Percentiles rank a stretch among this genome's conserved stretches.
phyloP scores from a whole-genome alignment of 352 stramenopile species.

The Globisporangium cederbergense region DNA sequence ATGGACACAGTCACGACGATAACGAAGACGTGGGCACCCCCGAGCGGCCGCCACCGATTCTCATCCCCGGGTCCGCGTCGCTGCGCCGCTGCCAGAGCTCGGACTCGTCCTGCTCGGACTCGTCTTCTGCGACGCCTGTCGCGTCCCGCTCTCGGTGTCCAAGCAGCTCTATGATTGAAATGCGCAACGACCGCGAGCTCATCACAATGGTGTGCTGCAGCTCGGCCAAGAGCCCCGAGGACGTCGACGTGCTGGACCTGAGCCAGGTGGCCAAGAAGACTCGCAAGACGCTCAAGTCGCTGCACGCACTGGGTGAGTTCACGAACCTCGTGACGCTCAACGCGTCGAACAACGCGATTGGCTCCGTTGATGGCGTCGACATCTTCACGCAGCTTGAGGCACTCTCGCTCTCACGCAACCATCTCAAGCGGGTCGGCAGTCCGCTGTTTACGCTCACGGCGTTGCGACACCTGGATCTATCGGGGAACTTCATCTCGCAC shows the following conservation, averaged over 20 bases:
- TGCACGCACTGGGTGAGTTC: constrained; percentile 46
- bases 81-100: constrained; percentile 7
- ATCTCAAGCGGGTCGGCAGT: constrained; percentile 56
- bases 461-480: constrained; percentile 58
- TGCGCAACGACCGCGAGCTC: constrained; percentile 37
- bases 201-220: constrained; percentile 35
- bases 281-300: constrained; percentile 54
- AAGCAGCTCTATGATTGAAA: constrained; percentile 26
- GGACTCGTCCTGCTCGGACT: constrained; percentile 6
- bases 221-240: constrained; percentile 20
- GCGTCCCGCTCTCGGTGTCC: constrained; percentile 16
- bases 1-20: not conserved
- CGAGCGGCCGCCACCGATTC: constrained; percentile 9
- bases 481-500: constrained; percentile 79
- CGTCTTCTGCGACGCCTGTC: not conserved
- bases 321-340: constrained; percentile 51
- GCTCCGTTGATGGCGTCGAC: constrained; percentile 56
- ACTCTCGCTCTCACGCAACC: constrained; percentile 60
- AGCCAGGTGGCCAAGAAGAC: constrained; percentile 45
- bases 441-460: constrained; percentile 41
- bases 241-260: constrained; percentile 40
- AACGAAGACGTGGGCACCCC: not conserved
- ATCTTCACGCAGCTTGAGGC: constrained; percentile 37
- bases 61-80: constrained; percentile 1
- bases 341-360: constrained; percentile 60